Percentiles rank a stretch among this genome's conserved stretches.
Evolutionary conservation across 441 rosid genomes (phyloP).

Genomic region (Erodium moschatum): DNA sequence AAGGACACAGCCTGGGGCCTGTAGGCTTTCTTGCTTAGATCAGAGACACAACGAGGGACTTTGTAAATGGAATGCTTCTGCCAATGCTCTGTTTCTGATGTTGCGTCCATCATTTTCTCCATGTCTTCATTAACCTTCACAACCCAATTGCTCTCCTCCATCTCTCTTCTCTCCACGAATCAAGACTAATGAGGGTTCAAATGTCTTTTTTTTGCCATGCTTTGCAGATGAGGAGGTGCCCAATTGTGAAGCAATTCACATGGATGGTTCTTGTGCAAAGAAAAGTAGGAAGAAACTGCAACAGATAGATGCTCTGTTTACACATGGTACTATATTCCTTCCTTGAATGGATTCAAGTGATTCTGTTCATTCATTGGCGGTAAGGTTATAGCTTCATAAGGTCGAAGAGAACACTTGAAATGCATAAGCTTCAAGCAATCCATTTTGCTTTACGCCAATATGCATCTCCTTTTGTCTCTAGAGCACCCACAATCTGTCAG

Average conservation of each 20-base stretch:
- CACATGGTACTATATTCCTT: neutral
- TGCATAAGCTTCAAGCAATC: neutral
- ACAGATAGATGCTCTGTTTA: neutral
- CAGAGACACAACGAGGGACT: neutral
- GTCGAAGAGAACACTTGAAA: neutral
- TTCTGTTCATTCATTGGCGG: neutral
- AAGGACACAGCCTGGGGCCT: conserved; percentile 4
- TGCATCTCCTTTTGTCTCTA: neutral
- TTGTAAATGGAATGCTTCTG: neutral
- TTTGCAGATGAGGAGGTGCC: no score
- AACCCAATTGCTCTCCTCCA: neutral
- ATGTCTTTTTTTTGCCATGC: no score
- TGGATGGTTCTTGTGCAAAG: no score
- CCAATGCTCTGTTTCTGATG: neutral
- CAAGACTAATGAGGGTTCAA: no score
- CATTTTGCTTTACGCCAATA: neutral
- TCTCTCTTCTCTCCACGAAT: neutral
- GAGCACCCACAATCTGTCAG: no score
- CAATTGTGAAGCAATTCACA: no score
- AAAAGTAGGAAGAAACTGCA: neutral
- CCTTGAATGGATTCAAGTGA: neutral
- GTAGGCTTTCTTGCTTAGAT: neutral
- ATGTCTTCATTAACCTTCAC: neutral
- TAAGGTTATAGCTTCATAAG: neutral
- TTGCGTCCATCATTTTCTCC: neutral